Evolutionary conservation across 495 filamentous ascomycete genomes (phyloP), one percentile per base, ranked within the genome.

Genomic region (Neurospora sp.): DNA sequence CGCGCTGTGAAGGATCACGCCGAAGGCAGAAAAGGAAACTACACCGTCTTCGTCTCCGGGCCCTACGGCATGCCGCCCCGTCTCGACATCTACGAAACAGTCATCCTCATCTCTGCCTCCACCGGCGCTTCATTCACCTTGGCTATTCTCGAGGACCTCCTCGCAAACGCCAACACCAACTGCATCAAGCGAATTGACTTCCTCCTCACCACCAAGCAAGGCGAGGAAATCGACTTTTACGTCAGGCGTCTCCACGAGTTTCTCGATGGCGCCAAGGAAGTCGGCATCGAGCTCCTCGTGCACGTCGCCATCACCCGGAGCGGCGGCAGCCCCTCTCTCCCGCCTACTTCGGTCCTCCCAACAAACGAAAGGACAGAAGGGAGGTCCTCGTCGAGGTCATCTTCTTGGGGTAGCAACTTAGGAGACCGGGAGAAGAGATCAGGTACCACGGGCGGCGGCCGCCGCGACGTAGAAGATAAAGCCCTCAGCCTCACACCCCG

Each of bases 191-290:
- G 87, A 40, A 80, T 94, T 14, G 86, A 89, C 14, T 92, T 95
- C 71, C 82, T 95, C 2, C 90, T 94, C 83, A 87, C 93, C 27
- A 88, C 95, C 45, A 92, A 89, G 74, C 87, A 88, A 38, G 86
- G 87, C 0, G 86, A 88, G 10, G 91, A 94, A 73, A 80, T 92
- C n/a, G 83, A 80, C 39, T 94, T 90, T 85, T 93, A 93, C 73
- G 84, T 87, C n/a, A 78, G 81, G 12, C 86, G 90, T 73, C 81
- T 97, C 3, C 82, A 85, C 20, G 83, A 87, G 45, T 85, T 89
- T 1, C 81, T 89, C 59, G 82, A 84, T 16, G 87, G 86, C 31
- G 86, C 90, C 37, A 79, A 82, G 72, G 78, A 74, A 8, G 73
- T 81, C 2, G 83, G 83, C n/a, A 83, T 88, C 69, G 82, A 85